Evolutionary conservation across 2,329 filamentous ascomycete species (phyloP), one percentile per base, ranked within the genome.

Genomic region (Cryphonectria parasitica): DNA sequence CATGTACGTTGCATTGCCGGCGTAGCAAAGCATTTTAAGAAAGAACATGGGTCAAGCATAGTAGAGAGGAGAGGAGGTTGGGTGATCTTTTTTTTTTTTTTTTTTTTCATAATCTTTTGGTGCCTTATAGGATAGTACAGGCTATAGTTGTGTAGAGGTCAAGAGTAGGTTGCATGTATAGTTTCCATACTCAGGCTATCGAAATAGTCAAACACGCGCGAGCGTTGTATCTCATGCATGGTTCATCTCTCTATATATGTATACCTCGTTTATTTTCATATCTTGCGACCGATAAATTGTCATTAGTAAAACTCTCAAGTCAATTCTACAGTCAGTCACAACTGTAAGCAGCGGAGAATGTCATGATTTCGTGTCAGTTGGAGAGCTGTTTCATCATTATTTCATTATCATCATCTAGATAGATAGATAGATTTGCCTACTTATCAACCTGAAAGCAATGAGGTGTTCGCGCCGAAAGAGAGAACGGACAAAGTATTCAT

Each of bases 1-100:
- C 52, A 58, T 66, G 49, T 66, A 58, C n/a, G 34, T 36, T 54
- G 64, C 64, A 34, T 58, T 15, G 54, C 54, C 54, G 25, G 25
- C 15, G 54, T 34, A 28, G 54, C 13, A 58, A 28, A 58, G 25
- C 17, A 49, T 45, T 49, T 58, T 10, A 7, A 58, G 52, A n/a
- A 49, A n/a, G 17, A n/a, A 58, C 13, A 31, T 31, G 54, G 54
- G 54, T 15, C 5, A 31, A 31, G 54, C 54, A 58, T 31, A 58
- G 54, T 28, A 34, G 25, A 58, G 25, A 31, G 13, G 6, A 49
- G 45, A 5, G 45, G 45, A 49, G 45, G 45, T 17, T 22, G 45
- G 45, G 17, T 49, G 7, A n/a, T 31, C 17, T 58, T 58, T 31
- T 31, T 58, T 31, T 15, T n/a, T n/a, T n/a, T n/a, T n/a, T n/a